Base-by-base conservation (phyloP, 371 early-diverging fungal genomes). In the Mortierella sp. region DNA sequence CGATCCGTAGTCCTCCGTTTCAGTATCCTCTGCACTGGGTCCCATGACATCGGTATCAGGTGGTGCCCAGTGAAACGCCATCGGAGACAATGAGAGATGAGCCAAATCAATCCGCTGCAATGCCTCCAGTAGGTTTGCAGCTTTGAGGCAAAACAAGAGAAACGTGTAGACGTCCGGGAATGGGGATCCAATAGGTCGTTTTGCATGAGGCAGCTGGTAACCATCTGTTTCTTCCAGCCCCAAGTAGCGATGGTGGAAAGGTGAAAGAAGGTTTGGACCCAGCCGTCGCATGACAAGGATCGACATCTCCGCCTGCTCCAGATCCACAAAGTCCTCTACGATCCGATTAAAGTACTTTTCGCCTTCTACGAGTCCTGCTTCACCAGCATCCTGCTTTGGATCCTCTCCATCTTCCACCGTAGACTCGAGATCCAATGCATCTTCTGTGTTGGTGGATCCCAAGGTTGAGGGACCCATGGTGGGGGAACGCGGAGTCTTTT, bases 311-410 rank as follows among this genome's bases (percentile, higher is more conserved):
- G 61, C 53, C 6, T 61, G 61, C n/a, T 76, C 70, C 23, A 76
- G 6, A 28, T 76, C 76, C 2, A 76, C 23, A 61, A 76, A 76
- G 41, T 69, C 76, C 26, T 69, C 76, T 1, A 76, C 76, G 13
- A 61, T 54, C 47, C 76, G 34, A 52, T 76, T 69, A 39, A 76
- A 76, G 50, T 69, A 69, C 48, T 68, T 65, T 49, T 64, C 74
- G 26, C 45, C 50, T 41, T 74, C 74, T 2, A 60, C 61, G 8
- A 64, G 53, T 23, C 72, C 72, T 47, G 59, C n/a, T 26, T 61
- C 68, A n/a, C 38, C 34, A 34, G 10, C 34, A 34, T 34, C 34
- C 10, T 34, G 34, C 10, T 34, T 34, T 34, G 34, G 34, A 66
- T 27, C 23, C 34, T 14, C 62, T 16, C 26, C 49, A 49, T n/a